Evolutionary conservation across 495 filamentous ascomycete genomes (phyloP), one percentile per base, ranked within the genome.

Genomic region (Penicillium manginii): DNA sequence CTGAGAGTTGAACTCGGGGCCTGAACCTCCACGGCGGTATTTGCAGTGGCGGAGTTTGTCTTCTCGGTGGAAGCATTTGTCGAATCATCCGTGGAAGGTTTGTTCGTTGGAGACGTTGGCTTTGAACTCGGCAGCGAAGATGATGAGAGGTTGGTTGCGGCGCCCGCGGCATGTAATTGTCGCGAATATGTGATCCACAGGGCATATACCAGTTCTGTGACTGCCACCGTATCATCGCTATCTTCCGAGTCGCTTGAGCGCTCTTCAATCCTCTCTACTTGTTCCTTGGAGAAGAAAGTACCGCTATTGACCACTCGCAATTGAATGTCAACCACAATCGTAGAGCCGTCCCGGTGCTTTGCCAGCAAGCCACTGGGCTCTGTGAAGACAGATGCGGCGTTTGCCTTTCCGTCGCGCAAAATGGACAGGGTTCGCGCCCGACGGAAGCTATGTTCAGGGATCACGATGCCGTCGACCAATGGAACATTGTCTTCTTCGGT

Each of bases 121-220:
- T 61, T 62, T 3, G 70, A 67, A 9, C 61, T 53, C 11, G 64
- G 57, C 1, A 60, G 54, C 15, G 57, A 54, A 10, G 67, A 64
- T 14, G 70, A 84, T 53, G 35, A 86, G 83, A 54, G 83, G 81
- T 54, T 59, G 15, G 64, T 37, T n/a, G 83, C 77, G 7, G 82
- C 78, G 5, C 85, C 84, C 8, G 86, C 81, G 2, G 91, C 88
- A 68, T 98, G 94, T 17, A 98, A 81, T 60, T 96, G 91, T 42
- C 92, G 80, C 9, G 94, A 98, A 69, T 98, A 98, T 4, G 93
- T 98, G 48, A 98, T 87, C 94, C 94, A 98, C 21, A 98, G 76
- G 17, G 94, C 94, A 76, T 92, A 98, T 5, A 98, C 93, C 35
- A 96, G 79, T 65, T 97, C 92, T 1, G 89, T 84, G 39, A 86